A percentile compares a stretch with the other conserved stretches of the same genome.
phyloP scores from a whole-genome alignment of 169 alveolate species.

The Cryptosporidium felis region DNA sequence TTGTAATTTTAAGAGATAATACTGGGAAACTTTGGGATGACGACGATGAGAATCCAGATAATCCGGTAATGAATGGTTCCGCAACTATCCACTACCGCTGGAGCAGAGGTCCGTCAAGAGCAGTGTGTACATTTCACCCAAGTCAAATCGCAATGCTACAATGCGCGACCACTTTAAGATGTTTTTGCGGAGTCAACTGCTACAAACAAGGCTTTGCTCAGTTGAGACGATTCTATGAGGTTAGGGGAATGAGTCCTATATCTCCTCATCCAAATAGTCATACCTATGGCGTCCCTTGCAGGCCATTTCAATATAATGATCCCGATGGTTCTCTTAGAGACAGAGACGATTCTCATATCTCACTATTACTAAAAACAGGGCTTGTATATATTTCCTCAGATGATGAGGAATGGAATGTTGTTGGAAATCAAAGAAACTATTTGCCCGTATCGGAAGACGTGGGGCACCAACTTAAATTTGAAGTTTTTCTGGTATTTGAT shows the following conservation, averaged over 20 bases:
- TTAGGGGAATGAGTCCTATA: slow-evolving; percentile 75
- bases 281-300: slow-evolving; percentile 82
- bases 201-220: slow-evolving; percentile 78
- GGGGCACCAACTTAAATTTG: slow-evolving; percentile 79
- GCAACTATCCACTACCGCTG: slow-evolving; percentile 78
- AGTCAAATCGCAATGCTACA: slow-evolving; percentile 78
- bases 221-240: slow-evolving; percentile 77
- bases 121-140: slow-evolving; percentile 83
- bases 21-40: slow-evolving; percentile 78
- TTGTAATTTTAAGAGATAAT: slow-evolving; percentile 77
- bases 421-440: slow-evolving; percentile 76
- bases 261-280: slow-evolving; percentile 80
- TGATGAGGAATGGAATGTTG: slow-evolving; percentile 76
- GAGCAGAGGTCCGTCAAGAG: slow-evolving; percentile 82
- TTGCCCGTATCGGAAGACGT: slow-evolving; percentile 78
- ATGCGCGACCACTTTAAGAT: slow-evolving; percentile 79
- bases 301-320: slow-evolving; percentile 79
- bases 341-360: slow-evolving; percentile 77
- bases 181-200: slow-evolving; percentile 80
- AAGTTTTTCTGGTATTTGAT: slow-evolving; percentile 74
- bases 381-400: slow-evolving; percentile 69
- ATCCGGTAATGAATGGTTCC: slow-evolving; percentile 73
- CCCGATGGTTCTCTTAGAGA: slow-evolving; percentile 76
- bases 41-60: slow-evolving; percentile 62
- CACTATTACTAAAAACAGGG: slow-evolving; percentile 77